Percentiles rank a stretch among this genome's conserved stretches.
These are phyloP conservation scores for Ceratonia siliqua DNA, from an alignment of 306 rosid genomes.

Conservation along the genomic window DNA sequence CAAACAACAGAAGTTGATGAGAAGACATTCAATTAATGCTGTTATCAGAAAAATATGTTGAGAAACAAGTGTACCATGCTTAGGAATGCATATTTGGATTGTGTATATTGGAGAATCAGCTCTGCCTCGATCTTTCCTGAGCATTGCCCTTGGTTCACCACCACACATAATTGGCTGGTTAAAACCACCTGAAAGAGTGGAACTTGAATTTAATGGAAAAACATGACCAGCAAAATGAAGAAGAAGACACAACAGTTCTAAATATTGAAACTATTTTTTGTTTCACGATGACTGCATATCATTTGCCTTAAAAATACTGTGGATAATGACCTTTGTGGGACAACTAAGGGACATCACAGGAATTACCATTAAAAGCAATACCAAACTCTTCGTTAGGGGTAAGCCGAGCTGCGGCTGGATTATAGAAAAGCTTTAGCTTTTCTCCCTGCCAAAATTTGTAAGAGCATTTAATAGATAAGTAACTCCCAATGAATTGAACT, in stretches of 20 bases:
- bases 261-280: not conserved
- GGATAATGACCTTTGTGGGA: not conserved
- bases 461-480: not conserved
- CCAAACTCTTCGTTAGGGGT: slow-evolving; percentile 83
- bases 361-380: slow-evolving; percentile 80
- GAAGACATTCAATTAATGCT: slow-evolving; percentile 9
- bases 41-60: not conserved
- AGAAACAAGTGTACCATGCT: slow-evolving; percentile 53
- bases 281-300: not conserved
- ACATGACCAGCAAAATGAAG: not conserved
- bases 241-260: not conserved
- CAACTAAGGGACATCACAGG: not conserved
- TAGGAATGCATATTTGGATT: slow-evolving; percentile 91
- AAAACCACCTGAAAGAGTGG: slow-evolving; percentile 70
- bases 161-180: slow-evolving; percentile 98
- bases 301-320: not conserved
- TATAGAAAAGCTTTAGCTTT: slow-evolving; percentile 82
- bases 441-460: slow-evolving; percentile 67
- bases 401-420: slow-evolving; percentile 70
- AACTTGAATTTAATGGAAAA: not conserved
- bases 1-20: slow-evolving; percentile 8
- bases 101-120: slow-evolving; percentile 78
- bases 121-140: slow-evolving; percentile 72
- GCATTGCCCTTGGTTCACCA: slow-evolving; percentile 92
- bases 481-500: not conserved